Conservation (phyloP, 306 rosid genomes). For the Lathyrus sativus region DNA sequence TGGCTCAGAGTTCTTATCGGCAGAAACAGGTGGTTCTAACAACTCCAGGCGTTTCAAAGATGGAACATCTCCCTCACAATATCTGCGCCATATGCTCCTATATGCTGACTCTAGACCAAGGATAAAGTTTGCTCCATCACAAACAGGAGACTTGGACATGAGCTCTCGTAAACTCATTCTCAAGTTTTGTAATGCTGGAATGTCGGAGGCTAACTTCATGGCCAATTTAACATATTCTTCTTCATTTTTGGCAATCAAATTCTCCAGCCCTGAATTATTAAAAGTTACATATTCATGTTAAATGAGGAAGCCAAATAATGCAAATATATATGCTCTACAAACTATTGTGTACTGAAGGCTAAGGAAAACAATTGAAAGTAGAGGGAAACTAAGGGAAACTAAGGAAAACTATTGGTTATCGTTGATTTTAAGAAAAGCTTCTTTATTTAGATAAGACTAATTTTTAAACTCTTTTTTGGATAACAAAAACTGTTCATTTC, state of each 20-base stretch:
- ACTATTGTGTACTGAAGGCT: not conserved
- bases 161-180: constrained; percentile 82
- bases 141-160: constrained; percentile 82
- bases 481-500: not conserved
- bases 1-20: constrained; percentile 39
- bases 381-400: not conserved
- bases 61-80: constrained; percentile 92
- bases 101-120: constrained; percentile 71
- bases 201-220: constrained; percentile 80
- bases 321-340: constrained; percentile 8
- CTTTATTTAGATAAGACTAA: not conserved
- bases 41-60: constrained; percentile 63
- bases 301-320: constrained; percentile 23
- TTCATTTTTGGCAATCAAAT: constrained; percentile 76
- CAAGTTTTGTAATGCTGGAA: constrained; percentile 70
- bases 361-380: not conserved
- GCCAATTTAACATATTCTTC: constrained; percentile 88
- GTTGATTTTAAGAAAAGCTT: not conserved
- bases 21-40: constrained; percentile 46
- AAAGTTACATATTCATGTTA: constrained; percentile 28
- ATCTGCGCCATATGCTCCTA: constrained; percentile 81
- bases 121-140: constrained; percentile 73
- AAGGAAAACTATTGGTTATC: not conserved
- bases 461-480: not conserved
- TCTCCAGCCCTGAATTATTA: constrained; percentile 61